A percentile compares a stretch with the other conserved stretches of the same genome.
These are phyloP conservation scores for Penicilliopsis zonata DNA, from an alignment of 495 filamentous ascomycete genomes.

Conservation along the genomic window DNA sequence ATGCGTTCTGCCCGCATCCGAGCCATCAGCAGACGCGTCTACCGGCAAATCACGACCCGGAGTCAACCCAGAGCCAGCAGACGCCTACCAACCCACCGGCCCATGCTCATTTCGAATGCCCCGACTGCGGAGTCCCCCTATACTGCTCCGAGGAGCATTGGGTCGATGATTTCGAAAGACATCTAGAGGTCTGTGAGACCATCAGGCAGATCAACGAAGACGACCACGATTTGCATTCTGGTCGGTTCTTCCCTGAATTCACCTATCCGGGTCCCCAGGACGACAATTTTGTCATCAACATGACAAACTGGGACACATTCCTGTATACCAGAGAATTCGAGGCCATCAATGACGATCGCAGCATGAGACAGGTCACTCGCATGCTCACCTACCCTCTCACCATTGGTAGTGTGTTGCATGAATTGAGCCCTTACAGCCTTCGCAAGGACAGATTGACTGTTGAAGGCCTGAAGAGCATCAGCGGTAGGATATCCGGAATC, in stretches of 20 bases:
- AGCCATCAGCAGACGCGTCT: conserved; percentile 59
- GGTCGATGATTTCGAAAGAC: conserved; percentile 85
- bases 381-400: conserved; percentile 91
- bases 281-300: conserved; percentile 85
- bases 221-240: conserved; percentile 86
- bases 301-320: conserved; percentile 98
- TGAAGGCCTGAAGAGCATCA: conserved; percentile 87
- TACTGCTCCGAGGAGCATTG: conserved; percentile 91
- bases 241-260: conserved; percentile 89
- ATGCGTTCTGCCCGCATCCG: conserved; percentile 86
- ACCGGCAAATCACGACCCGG: conserved; percentile 48
- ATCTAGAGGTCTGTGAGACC: conserved; percentile 85
- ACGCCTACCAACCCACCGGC: conserved; percentile 46
- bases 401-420: conserved; percentile 81
- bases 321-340: conserved; percentile 80
- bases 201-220: conserved; percentile 92
- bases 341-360: conserved; percentile 78
- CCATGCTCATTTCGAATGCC: conserved; percentile 87
- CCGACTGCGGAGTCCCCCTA: conserved; percentile 88
- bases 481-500: conserved; percentile 61
- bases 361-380: conserved; percentile 80
- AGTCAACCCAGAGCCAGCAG: conserved; percentile 35
- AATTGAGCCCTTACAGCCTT: conserved; percentile 82
- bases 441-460: conserved; percentile 60
- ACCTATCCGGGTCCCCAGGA: conserved; percentile 78